Base-by-base conservation (phyloP, 108 stramenopile species). In the Schizochytrium sp. region DNA sequence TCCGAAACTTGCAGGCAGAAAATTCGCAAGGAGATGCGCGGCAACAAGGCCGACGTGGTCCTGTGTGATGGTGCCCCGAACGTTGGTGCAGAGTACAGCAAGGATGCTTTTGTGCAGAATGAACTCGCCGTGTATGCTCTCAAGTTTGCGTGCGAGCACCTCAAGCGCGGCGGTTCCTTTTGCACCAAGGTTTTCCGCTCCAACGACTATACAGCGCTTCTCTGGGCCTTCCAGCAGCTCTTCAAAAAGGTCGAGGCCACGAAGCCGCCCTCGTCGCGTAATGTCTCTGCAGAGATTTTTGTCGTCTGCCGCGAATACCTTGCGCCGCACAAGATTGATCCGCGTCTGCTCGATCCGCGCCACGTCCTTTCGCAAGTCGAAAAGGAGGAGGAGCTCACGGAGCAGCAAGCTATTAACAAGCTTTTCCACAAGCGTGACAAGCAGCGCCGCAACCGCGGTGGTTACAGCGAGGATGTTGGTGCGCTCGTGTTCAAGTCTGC, bases 1-100 rank as follows among this genome's bases (percentile, higher is more conserved):
- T 99, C 98, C 6, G 97, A 95, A 44, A 95, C 96, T 90, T 98
- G 97, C 92, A 96, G 97, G 72, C 94, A 95, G 29, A 95, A 93
- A 23, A 95, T 99, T 69, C 91, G 93, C 45, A 89, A 89, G 41
- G 94, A 94, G 88, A 91, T 96, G 93, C 93, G 96, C 43, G 92
- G 93, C 4, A 93, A 92, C 60, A 94, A 95, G 91, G 92, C 91
- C 60, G 98, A 99, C 91, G 97, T 98, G 23, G 98, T 99, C 0
- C 92, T 99, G 60, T 98, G 98, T 91, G 99, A 99, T 91, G 99
- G 99, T 72, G 99, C 99, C 21, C 99, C 99, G n/a, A 99, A 99
- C 91, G 95, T 99, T 28, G 99, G 99, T 51, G 97, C 98, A 4
- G 92, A 93, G 18, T 99, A 98, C 90, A 96, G 94, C 59, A 95